These are phyloP conservation scores for Handroanthus guayacan DNA, from an alignment of 257 asterid species.

Conservation along the genomic window DNA sequence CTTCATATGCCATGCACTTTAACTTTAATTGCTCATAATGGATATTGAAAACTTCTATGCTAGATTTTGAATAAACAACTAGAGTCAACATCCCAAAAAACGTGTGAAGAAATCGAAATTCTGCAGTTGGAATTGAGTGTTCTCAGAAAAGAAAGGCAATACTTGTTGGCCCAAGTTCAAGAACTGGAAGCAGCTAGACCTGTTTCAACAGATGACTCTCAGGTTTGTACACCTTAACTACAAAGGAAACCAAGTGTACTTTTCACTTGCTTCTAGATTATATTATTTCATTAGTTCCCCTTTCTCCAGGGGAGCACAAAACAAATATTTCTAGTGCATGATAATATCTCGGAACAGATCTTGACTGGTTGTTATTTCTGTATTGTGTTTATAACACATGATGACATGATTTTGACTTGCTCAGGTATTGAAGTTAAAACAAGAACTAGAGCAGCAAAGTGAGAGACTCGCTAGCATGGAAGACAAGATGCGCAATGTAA, in stretches of 20 bases:
- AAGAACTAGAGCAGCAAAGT: conserved; percentile 53
- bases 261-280: conserved; percentile 8
- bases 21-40: conserved; percentile 23
- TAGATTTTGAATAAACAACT: conserved; percentile 44
- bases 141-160: conserved; percentile 58
- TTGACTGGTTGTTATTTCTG: neutral
- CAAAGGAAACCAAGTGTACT: neutral
- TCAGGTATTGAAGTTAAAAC: conserved; percentile 46
- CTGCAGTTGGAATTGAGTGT: conserved; percentile 57
- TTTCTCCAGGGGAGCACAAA: neutral
- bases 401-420: conserved; percentile 29
- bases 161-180: conserved; percentile 45
- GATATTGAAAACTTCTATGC: conserved; percentile 32
- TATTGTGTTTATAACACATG: conserved; percentile 15
- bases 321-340: conserved; percentile 3
- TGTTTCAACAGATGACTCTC: conserved; percentile 43
- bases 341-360: neutral
- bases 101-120: conserved; percentile 50
- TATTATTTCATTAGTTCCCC: conserved; percentile 16
- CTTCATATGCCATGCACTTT: conserved; percentile 10
- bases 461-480: conserved; percentile 48
- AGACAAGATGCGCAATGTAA: conserved; percentile 55
- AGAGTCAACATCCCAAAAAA: conserved; percentile 38
- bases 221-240: conserved; percentile 46
- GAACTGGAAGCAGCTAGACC: conserved; percentile 46